These are phyloP conservation scores for Calonectria honghensis DNA, from an alignment of 2,329 filamentous ascomycete species.

Conservation along the genomic window DNA sequence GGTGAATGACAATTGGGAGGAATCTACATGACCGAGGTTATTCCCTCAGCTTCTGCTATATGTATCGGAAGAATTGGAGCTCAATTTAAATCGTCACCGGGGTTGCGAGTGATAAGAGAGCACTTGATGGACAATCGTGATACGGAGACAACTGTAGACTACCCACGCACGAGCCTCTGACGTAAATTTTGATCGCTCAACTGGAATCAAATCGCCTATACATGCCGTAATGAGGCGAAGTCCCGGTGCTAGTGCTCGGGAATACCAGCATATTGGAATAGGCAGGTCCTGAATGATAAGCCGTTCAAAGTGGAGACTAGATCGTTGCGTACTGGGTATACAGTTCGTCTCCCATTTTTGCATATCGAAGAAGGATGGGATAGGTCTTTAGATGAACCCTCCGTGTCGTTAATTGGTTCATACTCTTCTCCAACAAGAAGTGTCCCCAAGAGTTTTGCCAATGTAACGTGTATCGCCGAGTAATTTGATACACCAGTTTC, in stretches of 20 bases:
- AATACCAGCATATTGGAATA: background rate
- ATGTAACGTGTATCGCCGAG: background rate
- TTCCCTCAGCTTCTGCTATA: background rate
- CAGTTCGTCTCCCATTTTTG: background rate
- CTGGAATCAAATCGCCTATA: background rate
- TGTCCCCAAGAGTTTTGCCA: background rate
- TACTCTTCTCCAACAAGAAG: background rate
- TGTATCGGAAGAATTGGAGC: background rate
- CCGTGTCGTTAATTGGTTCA: background rate
- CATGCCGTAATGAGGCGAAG: conserved; percentile 14
- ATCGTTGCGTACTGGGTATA: background rate
- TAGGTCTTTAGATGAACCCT: background rate
- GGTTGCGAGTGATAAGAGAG: conserved; percentile 8
- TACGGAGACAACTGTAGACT: background rate
- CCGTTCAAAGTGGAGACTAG: background rate
- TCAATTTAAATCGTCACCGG: conserved; percentile 3
- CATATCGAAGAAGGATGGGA: too few species aligned
- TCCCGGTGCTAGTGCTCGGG: conserved; percentile 4
- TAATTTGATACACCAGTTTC: background rate
- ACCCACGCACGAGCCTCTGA: background rate
- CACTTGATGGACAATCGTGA: background rate
- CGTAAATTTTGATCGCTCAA: background rate
- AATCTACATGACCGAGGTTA: background rate
- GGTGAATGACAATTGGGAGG: too few species aligned
- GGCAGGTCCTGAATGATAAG: conserved; percentile 6